These are phyloP conservation scores for Solanum peruvianum DNA, from an alignment of 257 asterid genomes.

Conservation along the genomic window DNA sequence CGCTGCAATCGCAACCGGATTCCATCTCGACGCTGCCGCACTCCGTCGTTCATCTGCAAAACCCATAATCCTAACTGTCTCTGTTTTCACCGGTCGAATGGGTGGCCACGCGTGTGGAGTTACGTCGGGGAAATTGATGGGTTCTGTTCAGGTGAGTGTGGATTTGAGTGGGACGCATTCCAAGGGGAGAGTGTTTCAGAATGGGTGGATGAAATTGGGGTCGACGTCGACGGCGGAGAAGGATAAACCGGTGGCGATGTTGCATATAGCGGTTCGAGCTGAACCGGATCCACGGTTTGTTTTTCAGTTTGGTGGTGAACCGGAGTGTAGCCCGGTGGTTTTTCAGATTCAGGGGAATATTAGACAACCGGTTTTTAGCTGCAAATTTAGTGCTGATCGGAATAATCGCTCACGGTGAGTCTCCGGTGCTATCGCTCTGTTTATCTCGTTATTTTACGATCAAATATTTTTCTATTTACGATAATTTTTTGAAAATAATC, in stretches of 20 bases:
- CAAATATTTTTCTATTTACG: fast-evolving
- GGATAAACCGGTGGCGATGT: slow-evolving; percentile 25
- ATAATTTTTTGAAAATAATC: too few species aligned
- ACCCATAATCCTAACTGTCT: slow-evolving; percentile 33
- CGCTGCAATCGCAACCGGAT: slow-evolving; percentile 26
- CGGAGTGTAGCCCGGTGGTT: slow-evolving; percentile 88
- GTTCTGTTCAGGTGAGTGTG: slow-evolving; percentile 28
- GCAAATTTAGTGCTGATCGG: slow-evolving; percentile 80
- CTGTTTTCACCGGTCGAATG: slow-evolving; percentile 60
- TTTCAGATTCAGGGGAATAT: slow-evolving; percentile 77
- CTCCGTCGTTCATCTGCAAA: slow-evolving; percentile 46
- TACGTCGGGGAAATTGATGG: slow-evolving; percentile 45
- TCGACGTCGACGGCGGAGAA: slow-evolving; percentile 1
- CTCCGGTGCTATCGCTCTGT: fast-evolving
- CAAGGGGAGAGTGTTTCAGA: slow-evolving; percentile 34
- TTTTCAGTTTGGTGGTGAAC: slow-evolving; percentile 88
- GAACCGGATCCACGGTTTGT: slow-evolving; percentile 85
- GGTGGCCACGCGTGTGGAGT: slow-evolving; percentile 73
- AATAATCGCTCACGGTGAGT: slow-evolving; percentile 73
- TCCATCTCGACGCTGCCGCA: slow-evolving; percentile 66
- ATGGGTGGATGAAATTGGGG: slow-evolving; percentile 72
- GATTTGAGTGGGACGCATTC: slow-evolving; percentile 30
- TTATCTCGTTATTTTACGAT: background rate
- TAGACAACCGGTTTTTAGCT: slow-evolving; percentile 87
- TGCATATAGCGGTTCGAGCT: slow-evolving; percentile 58